Evolutionary conservation across 2,329 filamentous ascomycete genomes (phyloP), one percentile per base, ranked within the genome.

Genomic region (Claviceps digitariae): DNA sequence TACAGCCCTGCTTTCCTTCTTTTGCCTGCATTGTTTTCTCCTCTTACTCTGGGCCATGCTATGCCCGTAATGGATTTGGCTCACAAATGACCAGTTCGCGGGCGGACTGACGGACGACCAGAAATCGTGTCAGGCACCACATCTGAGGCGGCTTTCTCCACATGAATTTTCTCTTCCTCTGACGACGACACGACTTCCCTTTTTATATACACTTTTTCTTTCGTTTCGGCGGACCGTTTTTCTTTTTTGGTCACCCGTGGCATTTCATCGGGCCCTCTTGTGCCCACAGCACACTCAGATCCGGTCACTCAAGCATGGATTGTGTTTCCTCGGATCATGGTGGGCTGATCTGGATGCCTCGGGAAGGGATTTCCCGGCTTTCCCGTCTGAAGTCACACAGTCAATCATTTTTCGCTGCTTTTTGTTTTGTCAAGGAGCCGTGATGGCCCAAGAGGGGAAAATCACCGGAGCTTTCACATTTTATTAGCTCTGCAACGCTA

Each of bases 121-220:
- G 56, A 60, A 62, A 53, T 56, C 60, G 61, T 65, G 64, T 67
- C 66, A 62, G 41, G 63, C 55, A 56, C 50, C 53, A 57, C 59
- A 57, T 60, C 61, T 56, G 61, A 62, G 65, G 63, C 64, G 62
- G 64, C 66, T 62, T 59, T 63, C 62, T 62, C 59, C 58, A 54
- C 62, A 57, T 60, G 51, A 51, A 15, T 47, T 41, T 27, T 58
- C 55, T 59, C 59, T 56, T 55, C 53, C 54, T 56, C 56, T 65
- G 55, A 69, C 57, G 66, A 67, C 58, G 65, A 64, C 62, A 69
- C 62, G 66, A 61, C 54, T 34, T 23, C n/a, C n/a, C 38, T 23
- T 25, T 47, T 13, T 55, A n/a, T 55, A 50, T 49, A 53, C n/a
- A 25, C 51, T 43, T 52, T 56, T 54, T 49, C 47, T 38, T 6